These are phyloP conservation scores for Bondarzewia mesenterica DNA, from an alignment of 1,284 basidiomycete genomes.

Conservation along the genomic window DNA sequence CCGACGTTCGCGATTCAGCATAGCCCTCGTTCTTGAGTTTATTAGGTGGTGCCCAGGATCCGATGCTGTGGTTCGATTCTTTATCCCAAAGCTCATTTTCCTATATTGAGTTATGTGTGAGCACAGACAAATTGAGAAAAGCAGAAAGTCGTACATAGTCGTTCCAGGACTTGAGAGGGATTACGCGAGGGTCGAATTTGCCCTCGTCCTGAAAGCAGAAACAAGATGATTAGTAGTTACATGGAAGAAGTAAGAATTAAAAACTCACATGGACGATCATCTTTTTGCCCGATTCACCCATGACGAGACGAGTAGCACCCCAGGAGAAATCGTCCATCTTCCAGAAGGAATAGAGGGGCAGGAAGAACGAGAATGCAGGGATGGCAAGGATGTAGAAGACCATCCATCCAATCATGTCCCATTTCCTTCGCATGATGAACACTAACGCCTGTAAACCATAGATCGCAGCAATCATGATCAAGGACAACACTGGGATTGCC, in stretches of 20 bases:
- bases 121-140: slow-evolving; percentile 1
- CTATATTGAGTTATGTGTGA: slow-evolving; percentile 24
- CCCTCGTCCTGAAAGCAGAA: slow-evolving; percentile 73
- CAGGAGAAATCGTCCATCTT: slow-evolving; percentile 99
- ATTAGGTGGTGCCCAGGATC: slow-evolving; percentile 72
- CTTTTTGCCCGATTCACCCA: slow-evolving; percentile 94
- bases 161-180: slow-evolving; percentile 94
- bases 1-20: slow-evolving; percentile 63
- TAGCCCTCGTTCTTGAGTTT: slow-evolving; percentile 66
- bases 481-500: slow-evolving; percentile 67
- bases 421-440: slow-evolving; percentile 81
- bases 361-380: slow-evolving; percentile 85
- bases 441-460: slow-evolving; percentile 89
- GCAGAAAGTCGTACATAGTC: slow-evolving; percentile 61
- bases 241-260: not conserved
- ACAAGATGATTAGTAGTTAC: slow-evolving; percentile 10
- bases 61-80: slow-evolving; percentile 87
- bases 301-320: slow-evolving; percentile 91
- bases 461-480: slow-evolving; percentile 89
- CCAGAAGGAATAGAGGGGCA: slow-evolving; percentile 98
- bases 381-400: slow-evolving; percentile 92
- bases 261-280: slow-evolving; percentile 79
- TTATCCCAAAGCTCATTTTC: slow-evolving; percentile 98
- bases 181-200: slow-evolving; percentile 87
- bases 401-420: slow-evolving; percentile 98